phyloP scores from a whole-genome alignment of 352 stramenopile genomes.

The Globisporangium uncinulatum region DNA sequence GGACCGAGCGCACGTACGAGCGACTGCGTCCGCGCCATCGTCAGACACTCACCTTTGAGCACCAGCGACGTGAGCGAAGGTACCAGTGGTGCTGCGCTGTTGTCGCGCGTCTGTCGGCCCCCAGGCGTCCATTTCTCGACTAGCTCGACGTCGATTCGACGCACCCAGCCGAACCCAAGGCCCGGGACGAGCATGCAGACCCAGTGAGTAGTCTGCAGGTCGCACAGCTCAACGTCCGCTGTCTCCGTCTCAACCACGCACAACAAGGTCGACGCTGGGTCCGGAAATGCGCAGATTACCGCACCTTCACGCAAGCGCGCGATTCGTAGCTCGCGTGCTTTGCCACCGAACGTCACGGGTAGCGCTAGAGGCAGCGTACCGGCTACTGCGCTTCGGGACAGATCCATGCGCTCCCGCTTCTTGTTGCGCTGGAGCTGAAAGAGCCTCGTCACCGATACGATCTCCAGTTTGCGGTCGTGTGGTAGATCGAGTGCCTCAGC shows the following conservation, averaged over 20 bases:
- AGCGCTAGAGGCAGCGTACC: not conserved
- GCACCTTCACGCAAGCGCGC: not conserved
- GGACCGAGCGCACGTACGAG: conserved; percentile 2
- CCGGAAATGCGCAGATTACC: not conserved
- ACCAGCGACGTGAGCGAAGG: conserved; percentile 2
- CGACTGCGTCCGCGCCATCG: not conserved
- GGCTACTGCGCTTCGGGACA: too few species aligned
- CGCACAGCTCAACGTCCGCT: not conserved
- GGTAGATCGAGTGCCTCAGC: conserved; percentile 1
- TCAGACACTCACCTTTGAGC: not conserved
- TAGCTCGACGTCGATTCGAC: not conserved
- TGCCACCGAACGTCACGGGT: not conserved
- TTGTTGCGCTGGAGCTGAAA: not conserved
- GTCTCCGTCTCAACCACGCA: not conserved
- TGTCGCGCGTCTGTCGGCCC: not conserved
- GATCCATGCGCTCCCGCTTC: conserved; percentile 2
- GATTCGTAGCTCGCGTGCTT: not conserved
- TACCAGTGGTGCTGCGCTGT: not conserved
- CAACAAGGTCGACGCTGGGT: not conserved
- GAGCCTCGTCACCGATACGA: not conserved
- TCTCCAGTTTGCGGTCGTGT: conserved; percentile 1
- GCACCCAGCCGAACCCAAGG: conserved; percentile 7
- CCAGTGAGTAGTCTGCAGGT: not conserved
- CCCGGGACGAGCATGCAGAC: conserved; percentile 4
- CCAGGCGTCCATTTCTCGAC: not conserved